These are phyloP conservation scores for Fusarium dlaminii DNA, from an alignment of 2,329 filamentous ascomycete species.

Conservation along the genomic window DNA sequence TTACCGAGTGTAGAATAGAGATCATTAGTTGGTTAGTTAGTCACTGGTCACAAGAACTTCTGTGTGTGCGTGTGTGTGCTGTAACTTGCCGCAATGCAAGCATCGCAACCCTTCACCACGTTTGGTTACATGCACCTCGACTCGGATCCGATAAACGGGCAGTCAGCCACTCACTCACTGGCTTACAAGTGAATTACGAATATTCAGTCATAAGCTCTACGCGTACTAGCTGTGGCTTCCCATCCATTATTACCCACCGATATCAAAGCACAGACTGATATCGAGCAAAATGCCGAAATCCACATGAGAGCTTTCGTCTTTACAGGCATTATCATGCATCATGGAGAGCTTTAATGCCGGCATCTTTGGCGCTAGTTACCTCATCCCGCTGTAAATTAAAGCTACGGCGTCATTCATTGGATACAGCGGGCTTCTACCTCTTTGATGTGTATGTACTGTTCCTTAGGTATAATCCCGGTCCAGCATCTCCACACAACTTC, in stretches of 20 bases:
- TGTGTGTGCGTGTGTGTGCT: not conserved
- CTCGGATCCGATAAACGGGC: slow-evolving; percentile 12
- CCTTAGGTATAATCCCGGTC: not conserved
- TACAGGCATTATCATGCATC: not conserved
- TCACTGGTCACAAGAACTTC: not conserved
- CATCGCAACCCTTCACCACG: not conserved
- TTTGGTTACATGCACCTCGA: not conserved
- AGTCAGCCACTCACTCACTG: not conserved
- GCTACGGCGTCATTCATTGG: slow-evolving; percentile 7
- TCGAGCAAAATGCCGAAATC: not conserved
- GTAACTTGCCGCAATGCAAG: not conserved
- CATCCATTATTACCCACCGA: not conserved
- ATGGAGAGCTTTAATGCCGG: slow-evolving; percentile 4
- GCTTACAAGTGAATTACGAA: not conserved
- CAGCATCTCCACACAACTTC: not conserved
- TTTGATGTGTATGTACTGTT: not conserved
- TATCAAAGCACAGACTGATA: not conserved
- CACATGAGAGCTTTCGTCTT: not conserved
- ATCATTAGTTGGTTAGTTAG: not conserved
- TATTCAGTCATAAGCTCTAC: slow-evolving; percentile 2
- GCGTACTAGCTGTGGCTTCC: not conserved
- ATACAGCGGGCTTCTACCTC: not conserved
- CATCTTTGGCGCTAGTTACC: slow-evolving; percentile 7
- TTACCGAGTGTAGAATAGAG: not conserved
- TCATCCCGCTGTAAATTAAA: not conserved